Percentiles rank a stretch among this genome's conserved stretches.
phyloP scores from a whole-genome alignment of 495 filamentous ascomycete genomes.

The Letharia columbiana region DNA sequence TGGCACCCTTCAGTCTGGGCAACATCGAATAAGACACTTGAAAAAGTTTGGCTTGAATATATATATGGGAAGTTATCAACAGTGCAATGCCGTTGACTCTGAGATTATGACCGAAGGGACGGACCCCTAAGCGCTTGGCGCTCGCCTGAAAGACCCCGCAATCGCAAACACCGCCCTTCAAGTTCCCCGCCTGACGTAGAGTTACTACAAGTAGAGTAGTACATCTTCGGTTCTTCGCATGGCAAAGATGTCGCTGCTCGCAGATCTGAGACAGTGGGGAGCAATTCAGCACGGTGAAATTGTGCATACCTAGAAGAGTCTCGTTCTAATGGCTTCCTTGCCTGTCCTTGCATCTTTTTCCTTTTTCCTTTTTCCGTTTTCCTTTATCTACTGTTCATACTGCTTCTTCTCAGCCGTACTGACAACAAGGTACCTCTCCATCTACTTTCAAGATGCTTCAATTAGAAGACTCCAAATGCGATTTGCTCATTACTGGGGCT shows the following conservation, averaged over 20 bases:
- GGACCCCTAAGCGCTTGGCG: background rate
- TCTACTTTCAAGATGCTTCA: slow-evolving; percentile 9
- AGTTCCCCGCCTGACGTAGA: background rate
- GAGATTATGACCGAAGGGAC: background rate
- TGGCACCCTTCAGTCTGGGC: background rate
- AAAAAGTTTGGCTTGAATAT: background rate
- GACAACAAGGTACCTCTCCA: background rate
- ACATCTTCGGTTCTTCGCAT: background rate
- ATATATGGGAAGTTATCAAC: no score
- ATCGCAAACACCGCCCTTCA: background rate
- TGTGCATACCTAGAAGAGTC: background rate
- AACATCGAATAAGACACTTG: background rate
- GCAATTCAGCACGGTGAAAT: background rate
- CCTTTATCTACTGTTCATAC: background rate
- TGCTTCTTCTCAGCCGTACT: background rate
- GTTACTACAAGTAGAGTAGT: background rate
- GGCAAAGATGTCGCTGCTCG: background rate
- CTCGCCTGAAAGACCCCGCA: background rate
- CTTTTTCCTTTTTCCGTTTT: background rate
- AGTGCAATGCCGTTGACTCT: no score
- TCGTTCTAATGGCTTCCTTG: background rate
- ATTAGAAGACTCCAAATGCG: slow-evolving; percentile 22
- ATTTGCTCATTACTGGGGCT: slow-evolving; percentile 56
- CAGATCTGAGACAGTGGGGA: background rate
- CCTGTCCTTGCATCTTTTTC: background rate